phyloP scores from a whole-genome alignment of 352 stramenopile species.

The Phytopythium ostracodes region DNA sequence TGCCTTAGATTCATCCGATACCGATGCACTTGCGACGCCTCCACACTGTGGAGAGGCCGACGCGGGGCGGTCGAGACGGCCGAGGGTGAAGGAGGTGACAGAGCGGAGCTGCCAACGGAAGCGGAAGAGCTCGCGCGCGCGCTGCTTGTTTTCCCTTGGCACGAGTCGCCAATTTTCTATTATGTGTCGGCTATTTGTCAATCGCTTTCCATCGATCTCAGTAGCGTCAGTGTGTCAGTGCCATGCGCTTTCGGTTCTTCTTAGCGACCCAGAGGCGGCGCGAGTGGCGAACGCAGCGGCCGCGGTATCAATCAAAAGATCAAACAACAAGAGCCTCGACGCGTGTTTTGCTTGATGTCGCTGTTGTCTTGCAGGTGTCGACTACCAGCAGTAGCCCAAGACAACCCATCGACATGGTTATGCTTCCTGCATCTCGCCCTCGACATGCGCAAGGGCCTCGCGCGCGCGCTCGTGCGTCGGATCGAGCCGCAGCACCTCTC shows the following conservation, averaged over 20 bases:
- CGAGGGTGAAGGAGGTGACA: neutral
- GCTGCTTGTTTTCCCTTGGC: neutral
- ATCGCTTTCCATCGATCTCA: conserved; percentile 6
- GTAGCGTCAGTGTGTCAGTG: conserved; percentile 2
- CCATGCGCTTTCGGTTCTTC: neutral
- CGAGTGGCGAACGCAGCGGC: neutral
- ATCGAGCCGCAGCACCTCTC: conserved; percentile 31
- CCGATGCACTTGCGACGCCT: neutral
- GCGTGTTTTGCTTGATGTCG: neutral
- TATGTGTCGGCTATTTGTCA: conserved; percentile 10
- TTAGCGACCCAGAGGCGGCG: neutral
- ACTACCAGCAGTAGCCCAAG: too few relatives aligned
- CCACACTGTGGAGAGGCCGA: neutral
- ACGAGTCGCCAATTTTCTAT: conserved; percentile 8
- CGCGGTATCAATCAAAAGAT: conserved; percentile 4
- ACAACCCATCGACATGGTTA: too few relatives aligned
- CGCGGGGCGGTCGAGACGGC: neutral
- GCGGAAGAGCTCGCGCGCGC: conserved; percentile 4
- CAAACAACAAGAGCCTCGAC: neutral
- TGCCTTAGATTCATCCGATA: neutral
- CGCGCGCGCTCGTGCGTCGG: conserved; percentile 30
- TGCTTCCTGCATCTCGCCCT: neutral
- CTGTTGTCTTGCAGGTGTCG: too few relatives aligned
- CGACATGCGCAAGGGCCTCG: conserved; percentile 14
- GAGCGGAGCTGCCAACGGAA: conserved; percentile 9